Evolutionary conservation across 495 filamentous ascomycete genomes (phyloP).

Genomic region (Penicillium canariense): DNA sequence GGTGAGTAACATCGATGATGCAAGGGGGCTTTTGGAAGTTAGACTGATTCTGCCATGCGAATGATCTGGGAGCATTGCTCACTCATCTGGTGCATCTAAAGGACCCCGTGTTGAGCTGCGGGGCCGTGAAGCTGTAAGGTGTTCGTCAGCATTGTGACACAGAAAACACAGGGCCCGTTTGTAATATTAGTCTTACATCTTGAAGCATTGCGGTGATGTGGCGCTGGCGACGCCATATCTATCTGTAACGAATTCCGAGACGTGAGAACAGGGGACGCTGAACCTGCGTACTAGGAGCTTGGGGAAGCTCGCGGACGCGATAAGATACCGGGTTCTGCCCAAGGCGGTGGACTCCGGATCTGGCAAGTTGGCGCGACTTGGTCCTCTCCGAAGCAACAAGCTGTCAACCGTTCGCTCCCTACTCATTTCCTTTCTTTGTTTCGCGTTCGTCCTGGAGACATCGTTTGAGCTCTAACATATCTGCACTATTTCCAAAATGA

Average conservation of each 20-base stretch:
- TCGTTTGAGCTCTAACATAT: not conserved
- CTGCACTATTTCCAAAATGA: slow-evolving; percentile 31
- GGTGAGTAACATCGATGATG: slow-evolving; percentile 6
- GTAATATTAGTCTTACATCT: slow-evolving; percentile 31
- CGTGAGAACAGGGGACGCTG: not conserved
- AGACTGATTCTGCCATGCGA: not conserved
- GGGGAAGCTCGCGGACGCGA: slow-evolving; percentile 13
- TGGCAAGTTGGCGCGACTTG: slow-evolving; percentile 30
- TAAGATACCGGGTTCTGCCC: slow-evolving; percentile 30
- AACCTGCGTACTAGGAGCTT: not conserved
- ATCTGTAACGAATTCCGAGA: not conserved
- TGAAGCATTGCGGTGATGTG: slow-evolving; percentile 38
- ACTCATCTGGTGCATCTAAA: slow-evolving; percentile 50
- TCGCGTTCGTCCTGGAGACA: slow-evolving; percentile 14
- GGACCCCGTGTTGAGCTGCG: slow-evolving; percentile 54
- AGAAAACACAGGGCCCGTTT: not conserved
- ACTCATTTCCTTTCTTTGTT: slow-evolving; percentile 19
- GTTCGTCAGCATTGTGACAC: slow-evolving; percentile 19
- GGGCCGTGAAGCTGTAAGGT: slow-evolving; percentile 42
- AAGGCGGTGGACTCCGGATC: slow-evolving; percentile 31
- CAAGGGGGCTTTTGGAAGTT: slow-evolving; percentile 31
- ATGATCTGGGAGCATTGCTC: slow-evolving; percentile 14
- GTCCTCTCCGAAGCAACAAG: slow-evolving; percentile 23
- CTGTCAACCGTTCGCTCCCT: slow-evolving; percentile 30
- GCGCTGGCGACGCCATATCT: slow-evolving; percentile 31